These are phyloP conservation scores for Ophiobolus disseminans DNA, from an alignment of 2,329 filamentous ascomycete species.

Conservation along the genomic window DNA sequence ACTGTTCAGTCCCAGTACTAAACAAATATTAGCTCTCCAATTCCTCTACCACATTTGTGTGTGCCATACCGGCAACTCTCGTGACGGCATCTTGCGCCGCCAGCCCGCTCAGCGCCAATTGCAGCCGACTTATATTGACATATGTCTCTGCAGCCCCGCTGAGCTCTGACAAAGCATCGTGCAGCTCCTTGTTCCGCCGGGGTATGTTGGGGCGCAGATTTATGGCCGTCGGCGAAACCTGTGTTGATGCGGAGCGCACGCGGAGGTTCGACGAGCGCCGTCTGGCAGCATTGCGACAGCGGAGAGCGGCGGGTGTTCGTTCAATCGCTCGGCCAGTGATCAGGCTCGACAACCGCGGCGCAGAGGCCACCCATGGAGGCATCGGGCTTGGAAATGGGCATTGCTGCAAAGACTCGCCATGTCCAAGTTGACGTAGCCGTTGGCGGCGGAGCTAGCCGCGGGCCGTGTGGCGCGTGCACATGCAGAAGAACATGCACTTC, in stretches of 20 bases:
- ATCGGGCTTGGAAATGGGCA: slow-evolving; percentile 46
- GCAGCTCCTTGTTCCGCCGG: slow-evolving; percentile 62
- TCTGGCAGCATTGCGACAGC: slow-evolving; percentile 35
- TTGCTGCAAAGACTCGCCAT: slow-evolving; percentile 25
- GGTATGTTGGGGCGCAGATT: slow-evolving; percentile 63
- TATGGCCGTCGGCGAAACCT: slow-evolving; percentile 61
- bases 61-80: slow-evolving; percentile 61
- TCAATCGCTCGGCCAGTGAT: slow-evolving; percentile 37
- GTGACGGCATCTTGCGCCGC: slow-evolving; percentile 62
- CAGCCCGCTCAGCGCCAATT: slow-evolving; percentile 72
- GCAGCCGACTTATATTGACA: slow-evolving; percentile 72
- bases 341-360: slow-evolving; percentile 40
- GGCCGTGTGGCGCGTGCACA: slow-evolving; percentile 28
- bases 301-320: slow-evolving; percentile 28
- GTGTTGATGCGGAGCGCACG: slow-evolving; percentile 47
- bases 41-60: slow-evolving; percentile 21
- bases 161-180: slow-evolving; percentile 65
- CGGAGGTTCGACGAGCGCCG: slow-evolving; percentile 23
- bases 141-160: slow-evolving; percentile 67
- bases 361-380: slow-evolving; percentile 52
- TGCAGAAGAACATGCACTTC: slow-evolving; percentile 14
- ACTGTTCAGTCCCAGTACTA: slow-evolving; percentile 60
- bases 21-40: not conserved
- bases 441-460: slow-evolving; percentile 35
- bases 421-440: slow-evolving; percentile 30